Base-by-base conservation (phyloP, 768 basidiomycete species). In the Ephemerocybe angulata region DNA sequence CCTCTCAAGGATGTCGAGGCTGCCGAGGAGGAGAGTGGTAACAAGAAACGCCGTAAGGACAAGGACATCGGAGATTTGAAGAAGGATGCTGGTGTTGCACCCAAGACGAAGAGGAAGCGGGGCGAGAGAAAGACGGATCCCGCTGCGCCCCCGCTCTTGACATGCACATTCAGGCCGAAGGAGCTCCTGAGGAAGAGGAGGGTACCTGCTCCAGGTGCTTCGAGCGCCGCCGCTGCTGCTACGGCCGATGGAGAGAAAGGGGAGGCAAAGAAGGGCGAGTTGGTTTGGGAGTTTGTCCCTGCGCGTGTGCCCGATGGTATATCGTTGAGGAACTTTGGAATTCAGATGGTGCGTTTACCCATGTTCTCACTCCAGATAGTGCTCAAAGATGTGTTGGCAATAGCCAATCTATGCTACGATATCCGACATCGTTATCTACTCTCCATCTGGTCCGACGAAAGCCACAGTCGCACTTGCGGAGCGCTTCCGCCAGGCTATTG, bases 341-440 rank as follows among this genome's bases (percentile, higher is more conserved):
- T 93, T 56, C 93, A 95, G 69, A 83, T 88, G 60, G 88, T 92
- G 65, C 76, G 90, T 84, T 19, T 29, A 21, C 50, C 35, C 37
- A 6, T n/a, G 29, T 30, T 11, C 8, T 27, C 28, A n/a, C 12
- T 49, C 15, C 15, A 29, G 11, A 54, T 47, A n/a, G 41, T 37
- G n/a, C 11, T 22, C 11, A 12, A 27, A 46, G n/a, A 15, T 7
- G 22, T 22, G 31, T 33, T 56, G 24, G 21, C 8, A n/a, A 46
- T 47, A 91, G 90, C 84, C 89, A 41, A 88, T 94, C 54, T 92
- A 90, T 62, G 86, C 87, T 1, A 87, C 90, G 6, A 75, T 96
- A n/a, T 92, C 90, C 42, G 93, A 96, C 62, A 84, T 96, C 33
- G 86, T 94, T 58, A 73, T 96, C 25, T 95, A 94, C 70, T 92